Percentiles rank a stretch among this genome's conserved stretches.
phyloP scores from a whole-genome alignment of 2,329 filamentous ascomycete species.

The Venturia oleaginea region DNA sequence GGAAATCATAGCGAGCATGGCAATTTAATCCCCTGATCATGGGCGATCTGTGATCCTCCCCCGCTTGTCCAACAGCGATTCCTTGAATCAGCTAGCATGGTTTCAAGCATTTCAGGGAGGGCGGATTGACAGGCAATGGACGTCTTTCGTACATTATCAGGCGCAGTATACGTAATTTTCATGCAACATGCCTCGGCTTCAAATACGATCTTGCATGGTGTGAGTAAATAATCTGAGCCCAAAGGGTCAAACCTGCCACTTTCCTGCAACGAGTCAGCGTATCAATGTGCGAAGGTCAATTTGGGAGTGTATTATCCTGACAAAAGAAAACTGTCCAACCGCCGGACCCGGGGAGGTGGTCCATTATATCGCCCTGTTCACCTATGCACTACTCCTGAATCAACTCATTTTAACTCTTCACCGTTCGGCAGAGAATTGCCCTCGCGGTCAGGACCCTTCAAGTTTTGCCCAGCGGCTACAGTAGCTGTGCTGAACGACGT shows the following conservation, averaged over 20 bases:
- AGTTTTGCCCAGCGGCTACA: not conserved
- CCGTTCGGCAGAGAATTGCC: not conserved
- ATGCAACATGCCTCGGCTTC: not conserved
- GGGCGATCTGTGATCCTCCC: not conserved
- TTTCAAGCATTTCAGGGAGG: not conserved
- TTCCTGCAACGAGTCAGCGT: not conserved
- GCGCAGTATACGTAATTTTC: not conserved
- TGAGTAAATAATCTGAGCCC: not conserved
- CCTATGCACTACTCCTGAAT: not conserved
- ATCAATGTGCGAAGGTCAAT: not conserved
- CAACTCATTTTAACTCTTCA: not conserved
- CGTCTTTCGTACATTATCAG: not conserved
- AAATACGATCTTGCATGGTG: not conserved
- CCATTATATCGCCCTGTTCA: not conserved
- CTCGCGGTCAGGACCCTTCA: not conserved
- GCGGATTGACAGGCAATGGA: not conserved
- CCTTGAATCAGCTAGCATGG: not conserved
- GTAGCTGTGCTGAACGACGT: not conserved
- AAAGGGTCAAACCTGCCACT: not conserved
- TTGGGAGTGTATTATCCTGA: not conserved
- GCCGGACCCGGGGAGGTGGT: not conserved
- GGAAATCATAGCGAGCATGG: not conserved
- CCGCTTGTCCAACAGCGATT: not conserved
- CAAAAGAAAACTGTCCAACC: not conserved
- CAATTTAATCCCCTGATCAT: not conserved